Base-by-base conservation (phyloP, 257 asterid genomes). In the Oldenlandia corymbosa region DNA sequence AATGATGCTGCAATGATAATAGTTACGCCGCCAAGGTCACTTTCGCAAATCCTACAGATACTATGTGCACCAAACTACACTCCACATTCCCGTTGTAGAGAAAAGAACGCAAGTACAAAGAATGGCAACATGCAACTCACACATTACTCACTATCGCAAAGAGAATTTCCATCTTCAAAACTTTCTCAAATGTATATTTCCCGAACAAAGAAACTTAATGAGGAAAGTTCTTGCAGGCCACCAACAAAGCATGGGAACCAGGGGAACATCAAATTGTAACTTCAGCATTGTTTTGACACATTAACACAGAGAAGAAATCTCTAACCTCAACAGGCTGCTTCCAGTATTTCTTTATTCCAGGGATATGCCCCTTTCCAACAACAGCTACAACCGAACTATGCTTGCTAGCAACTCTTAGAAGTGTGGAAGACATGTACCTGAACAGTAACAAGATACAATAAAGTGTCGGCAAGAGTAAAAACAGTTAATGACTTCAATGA, bases 361-460 rank as follows among this genome's bases (percentile, higher is more conserved):
- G 77, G 23, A 87, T 78, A 76, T 92, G 99, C 34, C 96, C 97
- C 80, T 81, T 89, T 30, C 99, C 99, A 61, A 92, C 95, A 42
- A 89, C 97, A 32, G 97, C 99, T 49, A 89, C 94, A 57, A 92
- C 97, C 3, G 97, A 87, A 57, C 75, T 84, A 72, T 87, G 89
- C 76, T 87, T 82, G n/a, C 86, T n/a, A 41, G 99, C 95, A 53
- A 84, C 70, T 72, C 75, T 81, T 62, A 85, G 76, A 62, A 92
- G 71, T 5, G 76, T 51, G 57, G 95, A 83, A 14, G 97, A 85
- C 97, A 92, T 92, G 64, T 80, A 92, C 81, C 98, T 91, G 71
- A 46, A 69, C 12, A 63, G n/a, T 42, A 59, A 27, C 23, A 20
- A 24, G 10, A 18, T 26, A 55, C 48, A 50, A 14, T 16, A 64